These are phyloP conservation scores for Astragalus membranaceus DNA, from an alignment of 306 rosid genomes.

Conservation along the genomic window DNA sequence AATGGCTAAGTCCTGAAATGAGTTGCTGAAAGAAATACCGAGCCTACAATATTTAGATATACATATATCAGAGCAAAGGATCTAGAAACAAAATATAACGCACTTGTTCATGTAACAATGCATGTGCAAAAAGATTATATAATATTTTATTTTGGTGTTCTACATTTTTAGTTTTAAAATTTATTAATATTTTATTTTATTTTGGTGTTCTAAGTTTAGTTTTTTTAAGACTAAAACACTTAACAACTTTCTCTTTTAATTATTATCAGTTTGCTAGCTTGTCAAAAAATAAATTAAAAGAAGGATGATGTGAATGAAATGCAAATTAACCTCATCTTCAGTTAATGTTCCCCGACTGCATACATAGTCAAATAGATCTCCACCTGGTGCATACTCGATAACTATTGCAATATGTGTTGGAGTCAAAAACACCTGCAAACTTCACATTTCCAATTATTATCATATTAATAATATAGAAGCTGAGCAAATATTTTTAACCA, in stretches of 20 bases:
- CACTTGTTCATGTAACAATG: too few relatives aligned
- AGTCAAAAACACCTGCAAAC: constrained; percentile 52
- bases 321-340: constrained; percentile 55
- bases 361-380: constrained; percentile 54
- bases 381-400: constrained; percentile 70
- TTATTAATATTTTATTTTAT: too few relatives aligned
- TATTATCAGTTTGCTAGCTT: too few relatives aligned
- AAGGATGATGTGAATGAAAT: background rate
- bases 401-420: constrained; percentile 63
- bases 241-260: too few relatives aligned
- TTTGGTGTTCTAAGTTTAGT: too few relatives aligned
- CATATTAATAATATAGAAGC: background rate
- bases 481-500: background rate
- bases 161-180: too few relatives aligned
- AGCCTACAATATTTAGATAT: constrained; percentile 39
- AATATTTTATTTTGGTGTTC: too few relatives aligned
- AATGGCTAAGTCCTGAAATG: constrained; percentile 57
- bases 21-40: constrained; percentile 67
- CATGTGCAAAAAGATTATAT: too few relatives aligned
- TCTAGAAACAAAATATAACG: background rate
- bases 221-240: too few relatives aligned
- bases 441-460: background rate
- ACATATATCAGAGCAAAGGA: background rate
- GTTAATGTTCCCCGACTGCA: constrained; percentile 35
- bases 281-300: too few relatives aligned